Percentiles rank a stretch among this genome's conserved stretches.
phyloP scores from a whole-genome alignment of 306 rosid species.

The Vicia sativa region DNA sequence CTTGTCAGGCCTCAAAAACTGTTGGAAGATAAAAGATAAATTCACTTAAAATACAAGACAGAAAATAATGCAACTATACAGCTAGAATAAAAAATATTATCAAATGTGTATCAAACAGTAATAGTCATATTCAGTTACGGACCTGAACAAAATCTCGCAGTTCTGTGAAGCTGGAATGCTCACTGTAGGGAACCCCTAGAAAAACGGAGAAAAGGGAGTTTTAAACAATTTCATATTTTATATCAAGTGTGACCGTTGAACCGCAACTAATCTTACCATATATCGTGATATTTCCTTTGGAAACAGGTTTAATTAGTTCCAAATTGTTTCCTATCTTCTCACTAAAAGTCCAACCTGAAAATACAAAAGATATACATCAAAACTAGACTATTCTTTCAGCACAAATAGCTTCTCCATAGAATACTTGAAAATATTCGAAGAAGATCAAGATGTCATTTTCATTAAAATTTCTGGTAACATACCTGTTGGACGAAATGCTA shows the following conservation, averaged over 20 bases:
- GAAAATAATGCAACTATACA: conserved; percentile 12
- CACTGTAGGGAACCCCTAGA: conserved; percentile 65
- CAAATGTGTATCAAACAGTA: conserved; percentile 17
- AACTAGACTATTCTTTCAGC: conserved; percentile 2
- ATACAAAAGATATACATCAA: not conserved
- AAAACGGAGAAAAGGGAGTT: conserved; percentile 34
- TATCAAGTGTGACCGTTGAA: conserved; percentile 31
- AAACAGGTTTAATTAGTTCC: conserved; percentile 53
- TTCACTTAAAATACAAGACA: conserved; percentile 14
- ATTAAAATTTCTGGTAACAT: conserved; percentile 17
- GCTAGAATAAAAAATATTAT: not conserved
- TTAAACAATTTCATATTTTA: conserved; percentile 29
- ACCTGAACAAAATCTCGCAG: conserved; percentile 62
- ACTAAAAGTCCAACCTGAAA: conserved; percentile 60
- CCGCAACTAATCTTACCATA: conserved; percentile 52
- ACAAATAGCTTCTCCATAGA: conserved; percentile 9
- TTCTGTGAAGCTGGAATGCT: conserved; percentile 66
- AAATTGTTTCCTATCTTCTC: conserved; percentile 52
- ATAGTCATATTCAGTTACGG: conserved; percentile 6
- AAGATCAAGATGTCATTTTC: conserved; percentile 17
- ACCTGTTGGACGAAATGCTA: conserved; percentile 69
- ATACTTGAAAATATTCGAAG: not conserved
- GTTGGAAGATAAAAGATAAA: conserved; percentile 29
- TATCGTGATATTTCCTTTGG: conserved; percentile 52
- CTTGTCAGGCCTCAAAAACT: conserved; percentile 61